These are phyloP conservation scores for Cladosporium austrohemisphaericum DNA, from an alignment of 2,329 filamentous ascomycete species.

Conservation along the genomic window DNA sequence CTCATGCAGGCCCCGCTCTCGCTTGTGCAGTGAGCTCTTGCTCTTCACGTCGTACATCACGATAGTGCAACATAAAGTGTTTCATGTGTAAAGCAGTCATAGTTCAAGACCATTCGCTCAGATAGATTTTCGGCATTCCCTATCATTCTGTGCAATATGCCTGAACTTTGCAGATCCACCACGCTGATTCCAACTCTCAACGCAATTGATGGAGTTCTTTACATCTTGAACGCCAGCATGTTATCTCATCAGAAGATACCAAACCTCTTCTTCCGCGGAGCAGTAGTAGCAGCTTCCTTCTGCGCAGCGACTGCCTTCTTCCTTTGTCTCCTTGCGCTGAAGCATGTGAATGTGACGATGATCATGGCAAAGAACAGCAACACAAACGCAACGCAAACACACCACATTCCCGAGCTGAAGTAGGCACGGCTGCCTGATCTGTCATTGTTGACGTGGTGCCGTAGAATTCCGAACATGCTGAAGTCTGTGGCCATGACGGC, in stretches of 20 bases:
- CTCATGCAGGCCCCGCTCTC: slow-evolving; percentile 10
- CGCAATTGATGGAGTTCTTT: too few relatives aligned
- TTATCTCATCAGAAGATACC: slow-evolving; percentile 15
- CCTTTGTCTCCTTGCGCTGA: slow-evolving; percentile 24
- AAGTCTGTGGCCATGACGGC: slow-evolving; percentile 56
- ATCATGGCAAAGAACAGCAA: slow-evolving; percentile 35
- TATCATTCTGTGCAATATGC: too few relatives aligned
- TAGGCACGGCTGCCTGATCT: slow-evolving; percentile 41
- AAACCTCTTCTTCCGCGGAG: slow-evolving; percentile 18
- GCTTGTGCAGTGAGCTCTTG: slow-evolving; percentile 4
- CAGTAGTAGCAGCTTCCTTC: slow-evolving; percentile 10
- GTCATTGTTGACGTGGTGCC: slow-evolving; percentile 50
- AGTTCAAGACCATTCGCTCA: too few relatives aligned
- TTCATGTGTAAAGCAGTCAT: too few relatives aligned
- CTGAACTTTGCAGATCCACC: too few relatives aligned
- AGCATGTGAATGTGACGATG: slow-evolving; percentile 19
- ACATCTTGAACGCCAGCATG: too few relatives aligned
- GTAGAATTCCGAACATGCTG: slow-evolving; percentile 53
- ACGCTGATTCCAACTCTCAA: too few relatives aligned
- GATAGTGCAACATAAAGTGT: too few relatives aligned
- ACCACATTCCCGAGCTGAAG: slow-evolving; percentile 58
- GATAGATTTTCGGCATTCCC: too few relatives aligned
- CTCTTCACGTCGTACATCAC: too few relatives aligned
- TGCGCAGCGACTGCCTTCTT: slow-evolving; percentile 12
- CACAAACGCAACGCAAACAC: slow-evolving; percentile 54